Conservation (phyloP, 139 green algal species). For the Micractinium sp. region DNA sequence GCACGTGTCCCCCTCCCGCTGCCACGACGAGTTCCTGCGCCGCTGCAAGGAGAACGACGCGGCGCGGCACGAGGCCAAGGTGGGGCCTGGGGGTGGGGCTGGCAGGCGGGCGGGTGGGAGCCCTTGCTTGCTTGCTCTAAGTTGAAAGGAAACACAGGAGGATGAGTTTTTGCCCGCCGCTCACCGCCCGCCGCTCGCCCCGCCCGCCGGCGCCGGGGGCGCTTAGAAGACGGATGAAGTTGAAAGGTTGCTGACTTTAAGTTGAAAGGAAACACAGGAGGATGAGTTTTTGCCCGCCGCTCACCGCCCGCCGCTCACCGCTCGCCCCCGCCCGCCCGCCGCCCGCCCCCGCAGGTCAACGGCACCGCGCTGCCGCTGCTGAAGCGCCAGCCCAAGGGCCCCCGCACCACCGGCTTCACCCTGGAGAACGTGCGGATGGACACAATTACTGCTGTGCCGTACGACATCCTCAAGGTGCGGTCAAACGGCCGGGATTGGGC, state of each 20-base stretch:
- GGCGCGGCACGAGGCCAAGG: slow-evolving; percentile 82
- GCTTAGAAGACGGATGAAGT: too few relatives aligned
- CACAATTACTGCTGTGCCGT: slow-evolving; percentile 81
- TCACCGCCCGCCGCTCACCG: not conserved
- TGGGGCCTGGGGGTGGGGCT: too few relatives aligned
- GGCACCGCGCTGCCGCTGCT: slow-evolving; percentile 37
- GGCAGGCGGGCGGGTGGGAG: slow-evolving; percentile 52
- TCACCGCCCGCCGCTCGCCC: too few relatives aligned
- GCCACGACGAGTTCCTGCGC: slow-evolving; percentile 95
- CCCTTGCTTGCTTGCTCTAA: not conserved
- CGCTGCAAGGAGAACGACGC: slow-evolving; percentile 87
- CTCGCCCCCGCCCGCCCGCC: not conserved
- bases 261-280: too few relatives aligned
- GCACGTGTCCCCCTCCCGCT: slow-evolving; percentile 92
- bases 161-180: too few relatives aligned
- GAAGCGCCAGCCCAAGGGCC: slow-evolving; percentile 83
- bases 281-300: not conserved
- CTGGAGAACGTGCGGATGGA: slow-evolving; percentile 81
- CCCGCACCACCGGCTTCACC: slow-evolving; percentile 81
- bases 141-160: too few relatives aligned
- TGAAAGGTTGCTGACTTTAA: too few relatives aligned
- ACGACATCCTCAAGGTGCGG: slow-evolving; percentile 40
- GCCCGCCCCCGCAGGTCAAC: slow-evolving; percentile 32
- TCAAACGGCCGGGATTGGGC: not conserved
- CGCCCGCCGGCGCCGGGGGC: too few relatives aligned